Evolutionary conservation across 2,329 filamentous ascomycete species (phyloP), one percentile per base, ranked within the genome.

Genomic region (Penicillium sp.): DNA sequence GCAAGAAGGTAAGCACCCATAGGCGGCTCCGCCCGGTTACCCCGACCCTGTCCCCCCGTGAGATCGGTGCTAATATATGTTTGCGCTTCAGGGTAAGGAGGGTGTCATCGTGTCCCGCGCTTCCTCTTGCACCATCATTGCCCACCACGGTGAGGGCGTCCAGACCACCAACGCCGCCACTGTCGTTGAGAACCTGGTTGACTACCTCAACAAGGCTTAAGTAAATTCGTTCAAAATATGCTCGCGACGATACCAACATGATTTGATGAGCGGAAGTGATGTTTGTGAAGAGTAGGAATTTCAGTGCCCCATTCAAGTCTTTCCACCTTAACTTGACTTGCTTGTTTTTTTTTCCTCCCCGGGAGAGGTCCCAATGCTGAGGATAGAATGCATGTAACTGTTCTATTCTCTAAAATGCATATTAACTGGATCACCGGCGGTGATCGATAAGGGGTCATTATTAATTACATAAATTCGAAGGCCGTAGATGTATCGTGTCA

Each of bases 21-120:
- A 18, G 18, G 18, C 24, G 36, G 27, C 11, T 36, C 34, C 18
- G 45, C 13, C 27, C 24, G 22, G 8, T 5, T 22, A 22, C 8
- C 24, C 24, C 24, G 24, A 27, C 5, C 5, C 8, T 5, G 8
- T 24, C 2, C 21, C 10, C 11, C 1, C 31, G 31, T 13, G 34
- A 22, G 16, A 41, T 50, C 4, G 10, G n/a, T 53, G 7, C 38
- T 32, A 21, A 53, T 59, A 44, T 55, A n/a, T 34, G 44, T 22
- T 42, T 39, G 27, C 18, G 39, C 62, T 60, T 10, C 59, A 90
- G 87, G 91, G 89, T 66, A 90, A 88, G 72, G 84, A 88, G 72
- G 94, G 94, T 62, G 77, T 96, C 68, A 81, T 88, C 71, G 84
- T 94, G 67, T 87, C 87, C 77, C 96, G 95, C 82, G 95, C 93